Conservation (phyloP, 164 flowering plant species). For the Vitis rotundifolia region DNA sequence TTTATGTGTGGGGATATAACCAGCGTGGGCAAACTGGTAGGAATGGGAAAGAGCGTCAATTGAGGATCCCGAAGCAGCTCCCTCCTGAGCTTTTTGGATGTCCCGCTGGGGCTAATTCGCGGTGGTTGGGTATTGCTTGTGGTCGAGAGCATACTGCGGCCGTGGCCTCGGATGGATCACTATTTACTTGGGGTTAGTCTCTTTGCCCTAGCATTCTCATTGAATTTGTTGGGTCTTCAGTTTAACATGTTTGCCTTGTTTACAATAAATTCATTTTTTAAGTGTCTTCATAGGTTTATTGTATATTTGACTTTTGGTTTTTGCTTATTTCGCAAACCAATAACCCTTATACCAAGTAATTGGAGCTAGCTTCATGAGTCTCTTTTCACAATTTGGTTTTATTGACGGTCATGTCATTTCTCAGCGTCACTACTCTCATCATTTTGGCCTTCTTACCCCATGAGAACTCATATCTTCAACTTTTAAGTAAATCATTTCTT, state of each 20-base stretch:
- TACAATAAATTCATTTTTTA: too few relatives aligned
- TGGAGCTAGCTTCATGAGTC: too few relatives aligned
- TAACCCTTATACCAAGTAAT: too few relatives aligned
- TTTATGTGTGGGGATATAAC: conserved; percentile 98
- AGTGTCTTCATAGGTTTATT: neutral
- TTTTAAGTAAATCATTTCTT: too few relatives aligned
- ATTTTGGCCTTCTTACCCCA: too few relatives aligned
- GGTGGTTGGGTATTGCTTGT: conserved; percentile 89
- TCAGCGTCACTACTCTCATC: too few relatives aligned
- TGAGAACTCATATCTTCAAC: too few relatives aligned
- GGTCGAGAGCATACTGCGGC: conserved; percentile 96
- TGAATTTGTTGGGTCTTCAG: neutral
- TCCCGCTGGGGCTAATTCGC: conserved; percentile 55
- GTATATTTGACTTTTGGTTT: neutral
- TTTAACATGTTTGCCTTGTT: neutral
- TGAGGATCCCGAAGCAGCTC: conserved; percentile 85
- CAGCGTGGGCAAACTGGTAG: conserved; percentile 94
- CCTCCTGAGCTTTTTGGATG: conserved; percentile 83
- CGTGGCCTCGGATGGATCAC: conserved; percentile 84
- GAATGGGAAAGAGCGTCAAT: conserved; percentile 54
- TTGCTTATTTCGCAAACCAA: too few relatives aligned
- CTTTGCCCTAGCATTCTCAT: neutral
- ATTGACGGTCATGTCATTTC: too few relatives aligned
- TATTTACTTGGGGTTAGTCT: conserved; percentile 88
- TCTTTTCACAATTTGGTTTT: too few relatives aligned